Evolutionary conservation across 805 yeast genomes (phyloP), one percentile per base, ranked within the genome.

Genomic region (Starmerella stigmatis): DNA sequence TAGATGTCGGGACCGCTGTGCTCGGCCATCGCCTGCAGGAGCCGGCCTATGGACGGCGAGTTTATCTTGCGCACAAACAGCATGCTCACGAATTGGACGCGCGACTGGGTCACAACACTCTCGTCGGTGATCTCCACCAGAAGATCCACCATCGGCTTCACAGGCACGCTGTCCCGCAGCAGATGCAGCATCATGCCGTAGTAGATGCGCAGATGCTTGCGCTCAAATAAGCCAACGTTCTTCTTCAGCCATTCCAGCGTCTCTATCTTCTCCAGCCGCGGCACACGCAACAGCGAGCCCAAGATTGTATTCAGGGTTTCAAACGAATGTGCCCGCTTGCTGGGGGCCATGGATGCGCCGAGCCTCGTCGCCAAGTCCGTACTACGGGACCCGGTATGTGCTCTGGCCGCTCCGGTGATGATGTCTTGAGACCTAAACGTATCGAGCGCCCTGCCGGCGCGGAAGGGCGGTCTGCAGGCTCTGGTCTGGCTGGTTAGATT

Each of bases 31-130:
- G 21, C 23, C 19, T 20, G 26, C 31, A 51, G 45, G n/a, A 51
- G 53, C 17, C 50, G 32, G 12, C 37, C 46, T 5, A 51, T n/a
- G 1, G 53, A 46, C 6, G 50, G 50, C 19, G 54, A 46, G 29
- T 44, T 46, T n/a, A 25, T 13, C 26, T 30, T 36, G 12, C 11
- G 22, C 5, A 21, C 4, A 25, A 29, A 49, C 16, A 49, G 20
- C 10, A 30, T 42, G 22, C 41, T 17, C 12, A 51, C 30, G n/a
- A 44, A 12, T 27, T 44, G 41, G 13, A 51, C 52, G 10, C 54
- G 40, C 23, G 48, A 34, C 28, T 51, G 54, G 10, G 54, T 51
- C 2, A 51, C 29, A 1, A 41, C 38, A 8, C 10, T 2, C 10
- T 21, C 33, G 26, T 43, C 47, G 6, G 54, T 51, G 21, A 50